These are phyloP conservation scores for Nakazawaea ernobii DNA, from an alignment of 805 yeast genomes.

Conservation along the genomic window DNA sequence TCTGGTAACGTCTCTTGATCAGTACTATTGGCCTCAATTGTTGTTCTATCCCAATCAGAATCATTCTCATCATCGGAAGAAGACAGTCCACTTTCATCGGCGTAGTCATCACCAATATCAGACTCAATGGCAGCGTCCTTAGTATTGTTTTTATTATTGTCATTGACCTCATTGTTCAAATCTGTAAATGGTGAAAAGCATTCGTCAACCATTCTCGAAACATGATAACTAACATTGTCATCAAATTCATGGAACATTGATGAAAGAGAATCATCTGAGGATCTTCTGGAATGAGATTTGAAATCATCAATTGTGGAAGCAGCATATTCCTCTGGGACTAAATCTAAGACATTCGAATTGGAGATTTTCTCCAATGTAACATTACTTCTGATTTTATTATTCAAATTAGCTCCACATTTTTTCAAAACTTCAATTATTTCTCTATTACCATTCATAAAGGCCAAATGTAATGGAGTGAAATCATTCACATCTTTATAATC, in stretches of 20 bases:
- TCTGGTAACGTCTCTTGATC: conserved; percentile 50
- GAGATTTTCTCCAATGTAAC: conserved; percentile 34
- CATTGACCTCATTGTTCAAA: not conserved
- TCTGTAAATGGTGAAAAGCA: not conserved
- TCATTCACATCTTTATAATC: conserved; percentile 77
- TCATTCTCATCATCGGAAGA: conserved; percentile 1
- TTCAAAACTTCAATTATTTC: conserved; percentile 57
- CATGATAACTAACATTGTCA: conserved; percentile 18
- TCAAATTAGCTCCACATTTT: conserved; percentile 57
- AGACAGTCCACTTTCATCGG: conserved; percentile 10
- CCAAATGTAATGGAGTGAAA: conserved; percentile 82
- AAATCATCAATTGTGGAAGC: conserved; percentile 5
- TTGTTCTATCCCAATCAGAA: conserved; percentile 10
- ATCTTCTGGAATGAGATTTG: conserved; percentile 6
- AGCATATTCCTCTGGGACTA: conserved; percentile 18
- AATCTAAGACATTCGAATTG: conserved; percentile 32
- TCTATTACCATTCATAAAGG: conserved; percentile 69
- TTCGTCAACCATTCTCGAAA: conserved; percentile 13
- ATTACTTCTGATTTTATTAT: conserved; percentile 47
- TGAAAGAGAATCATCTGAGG: conserved; percentile 22
- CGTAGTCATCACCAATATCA: conserved; percentile 13
- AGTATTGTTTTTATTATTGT: not conserved
- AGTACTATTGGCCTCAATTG: conserved; percentile 16
- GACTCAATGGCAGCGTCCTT: conserved; percentile 10
- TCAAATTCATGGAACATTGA: conserved; percentile 17